Percentiles rank a stretch among this genome's conserved stretches.
Conservation (phyloP, 306 rosid genomes). For the Comarum palustre region DNA sequence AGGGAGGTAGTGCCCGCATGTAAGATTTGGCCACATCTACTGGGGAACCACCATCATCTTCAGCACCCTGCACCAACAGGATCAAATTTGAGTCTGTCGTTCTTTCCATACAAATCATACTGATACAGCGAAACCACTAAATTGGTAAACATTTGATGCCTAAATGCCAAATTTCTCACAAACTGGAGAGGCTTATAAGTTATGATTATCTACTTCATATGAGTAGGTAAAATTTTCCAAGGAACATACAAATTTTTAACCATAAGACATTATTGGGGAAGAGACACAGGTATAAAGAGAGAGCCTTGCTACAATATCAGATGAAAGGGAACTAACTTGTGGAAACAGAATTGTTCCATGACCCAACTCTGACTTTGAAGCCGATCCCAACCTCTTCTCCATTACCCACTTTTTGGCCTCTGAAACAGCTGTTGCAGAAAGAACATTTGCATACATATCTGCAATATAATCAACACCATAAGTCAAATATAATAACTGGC, state of each 20-base stretch:
- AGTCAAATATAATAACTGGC: neutral
- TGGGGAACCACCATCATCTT: constrained; percentile 73
- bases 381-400: constrained; percentile 64
- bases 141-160: neutral
- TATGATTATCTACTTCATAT: neutral
- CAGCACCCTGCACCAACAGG: constrained; percentile 47
- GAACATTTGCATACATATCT: constrained; percentile 44
- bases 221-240: neutral
- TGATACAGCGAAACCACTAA: neutral
- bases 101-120: neutral
- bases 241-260: neutral
- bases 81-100: neutral
- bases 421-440: constrained; percentile 65
- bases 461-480: constrained; percentile 28
- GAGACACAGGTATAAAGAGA: neutral
- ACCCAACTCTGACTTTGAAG: constrained; percentile 49
- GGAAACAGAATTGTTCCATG: constrained; percentile 42
- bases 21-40: constrained; percentile 83
- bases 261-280: neutral
- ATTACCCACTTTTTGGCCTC: constrained; percentile 87
- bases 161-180: neutral
- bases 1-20: constrained; percentile 77
- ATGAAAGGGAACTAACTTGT: constrained; percentile 48
- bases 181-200: neutral
- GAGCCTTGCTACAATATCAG: neutral